A percentile compares a stretch with the other conserved stretches of the same genome.
These are phyloP conservation scores for Coemansia sp. DNA, from an alignment of 192 early-diverging fungal genomes.

Conservation along the genomic window DNA sequence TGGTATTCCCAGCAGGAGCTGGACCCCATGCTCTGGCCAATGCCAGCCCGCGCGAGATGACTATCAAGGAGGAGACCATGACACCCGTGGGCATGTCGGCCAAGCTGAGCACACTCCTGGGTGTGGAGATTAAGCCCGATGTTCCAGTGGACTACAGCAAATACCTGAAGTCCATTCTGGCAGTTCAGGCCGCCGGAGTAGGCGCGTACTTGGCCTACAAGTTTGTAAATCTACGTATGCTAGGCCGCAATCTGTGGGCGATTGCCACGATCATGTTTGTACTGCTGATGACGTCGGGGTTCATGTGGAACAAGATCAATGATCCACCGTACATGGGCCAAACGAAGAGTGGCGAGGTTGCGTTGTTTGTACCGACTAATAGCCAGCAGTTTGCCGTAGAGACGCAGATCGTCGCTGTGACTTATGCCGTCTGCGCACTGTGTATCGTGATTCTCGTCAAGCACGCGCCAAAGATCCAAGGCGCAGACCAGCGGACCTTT, in stretches of 20 bases:
- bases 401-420: slow-evolving; percentile 51
- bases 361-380: slow-evolving; percentile 45
- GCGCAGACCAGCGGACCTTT: slow-evolving; percentile 43
- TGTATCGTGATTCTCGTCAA: slow-evolving; percentile 47
- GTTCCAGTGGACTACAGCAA: slow-evolving; percentile 33
- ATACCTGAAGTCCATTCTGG: slow-evolving; percentile 6
- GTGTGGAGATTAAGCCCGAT: slow-evolving; percentile 30
- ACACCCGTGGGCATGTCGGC: slow-evolving; percentile 30
- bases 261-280: slow-evolving; percentile 43
- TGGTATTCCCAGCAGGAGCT: slow-evolving; percentile 46
- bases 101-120: slow-evolving; percentile 44
- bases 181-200: slow-evolving; percentile 4
- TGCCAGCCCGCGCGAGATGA: slow-evolving; percentile 42
- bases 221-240: slow-evolving; percentile 26
- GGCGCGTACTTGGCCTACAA: slow-evolving; percentile 26
- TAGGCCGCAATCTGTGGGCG: slow-evolving; percentile 41
- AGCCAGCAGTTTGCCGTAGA: slow-evolving; percentile 52
- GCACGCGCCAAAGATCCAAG: slow-evolving; percentile 43
- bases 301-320: slow-evolving; percentile 57
- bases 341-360: slow-evolving; percentile 31
- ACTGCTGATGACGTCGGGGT: slow-evolving; percentile 55
- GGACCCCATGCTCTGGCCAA: slow-evolving; percentile 34
- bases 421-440: slow-evolving; percentile 49
- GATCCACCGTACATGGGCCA: slow-evolving; percentile 47
- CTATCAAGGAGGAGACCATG: slow-evolving; percentile 23